Conservation (phyloP, 768 basidiomycete species). For the Calocera viscosa region DNA sequence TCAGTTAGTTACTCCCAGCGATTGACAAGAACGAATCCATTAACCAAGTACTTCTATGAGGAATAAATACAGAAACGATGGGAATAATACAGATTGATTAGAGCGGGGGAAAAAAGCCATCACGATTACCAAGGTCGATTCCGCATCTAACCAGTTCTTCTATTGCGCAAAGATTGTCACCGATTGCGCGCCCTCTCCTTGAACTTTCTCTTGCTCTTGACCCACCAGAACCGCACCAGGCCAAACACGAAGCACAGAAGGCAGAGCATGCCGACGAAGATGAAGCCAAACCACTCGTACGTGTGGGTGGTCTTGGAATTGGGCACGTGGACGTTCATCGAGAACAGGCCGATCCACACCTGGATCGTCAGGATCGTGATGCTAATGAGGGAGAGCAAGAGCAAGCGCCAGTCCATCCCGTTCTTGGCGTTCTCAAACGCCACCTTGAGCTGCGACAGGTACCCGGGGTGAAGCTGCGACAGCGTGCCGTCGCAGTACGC, state of each 20-base stretch:
- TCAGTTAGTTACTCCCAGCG: no score
- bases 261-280: background rate
- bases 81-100: no score
- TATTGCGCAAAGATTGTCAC: no score
- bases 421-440: conserved; percentile 46
- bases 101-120: no score
- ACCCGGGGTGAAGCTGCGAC: conserved; percentile 75
- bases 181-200: background rate
- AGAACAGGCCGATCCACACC: conserved; percentile 43
- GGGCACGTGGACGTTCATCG: conserved; percentile 56
- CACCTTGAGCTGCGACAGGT: conserved; percentile 62
- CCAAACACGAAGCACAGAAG: background rate
- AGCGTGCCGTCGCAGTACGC: conserved; percentile 79
- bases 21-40: background rate
- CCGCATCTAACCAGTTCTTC: no score
- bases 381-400: conserved; percentile 54
- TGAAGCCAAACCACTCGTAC: conserved; percentile 9
- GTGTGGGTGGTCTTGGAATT: conserved; percentile 31
- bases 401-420: conserved; percentile 50
- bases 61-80: background rate
- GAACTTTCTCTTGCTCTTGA: background rate
- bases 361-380: conserved; percentile 56
- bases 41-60: background rate
- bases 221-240: background rate
- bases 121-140: no score